These are phyloP conservation scores for Geotrichum candidum DNA, from an alignment of 1,139 yeast species.

Conservation along the genomic window DNA sequence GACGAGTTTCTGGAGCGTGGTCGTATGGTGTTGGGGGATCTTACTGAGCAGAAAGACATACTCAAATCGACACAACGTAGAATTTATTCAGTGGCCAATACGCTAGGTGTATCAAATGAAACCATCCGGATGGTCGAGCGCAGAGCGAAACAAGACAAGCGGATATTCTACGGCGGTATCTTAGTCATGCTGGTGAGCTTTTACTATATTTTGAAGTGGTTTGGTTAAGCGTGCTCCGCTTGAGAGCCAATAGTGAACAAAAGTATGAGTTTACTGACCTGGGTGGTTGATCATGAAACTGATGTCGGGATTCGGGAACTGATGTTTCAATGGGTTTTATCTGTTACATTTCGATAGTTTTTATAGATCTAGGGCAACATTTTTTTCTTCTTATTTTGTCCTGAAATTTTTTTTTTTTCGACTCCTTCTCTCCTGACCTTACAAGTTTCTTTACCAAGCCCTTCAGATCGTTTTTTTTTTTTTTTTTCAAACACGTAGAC, in stretches of 20 bases:
- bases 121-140: slow-evolving; percentile 78
- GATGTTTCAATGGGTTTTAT: neutral
- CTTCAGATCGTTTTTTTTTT: neutral
- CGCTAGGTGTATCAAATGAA: slow-evolving; percentile 80
- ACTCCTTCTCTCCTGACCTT: neutral
- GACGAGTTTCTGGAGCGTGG: slow-evolving; percentile 92
- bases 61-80: slow-evolving; percentile 58
- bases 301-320: neutral
- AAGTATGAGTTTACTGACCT: neutral
- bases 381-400: neutral
- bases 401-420: neutral
- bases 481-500: neutral
- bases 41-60: slow-evolving; percentile 76
- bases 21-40: slow-evolving; percentile 74
- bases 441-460: neutral
- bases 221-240: slow-evolving; percentile 40
- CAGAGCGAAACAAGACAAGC: slow-evolving; percentile 83
- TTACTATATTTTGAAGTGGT: slow-evolving; percentile 61
- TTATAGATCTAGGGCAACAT: neutral
- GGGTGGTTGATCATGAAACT: neutral
- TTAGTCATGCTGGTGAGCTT: slow-evolving; percentile 57
- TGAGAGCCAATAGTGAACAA: neutral
- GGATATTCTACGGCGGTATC: slow-evolving; percentile 78
- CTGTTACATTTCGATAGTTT: neutral
- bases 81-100: slow-evolving; percentile 63